Evolutionary conservation across 805 yeast genomes (phyloP), one percentile per base, ranked within the genome.

Genomic region (Saturnispora zaruensis): DNA sequence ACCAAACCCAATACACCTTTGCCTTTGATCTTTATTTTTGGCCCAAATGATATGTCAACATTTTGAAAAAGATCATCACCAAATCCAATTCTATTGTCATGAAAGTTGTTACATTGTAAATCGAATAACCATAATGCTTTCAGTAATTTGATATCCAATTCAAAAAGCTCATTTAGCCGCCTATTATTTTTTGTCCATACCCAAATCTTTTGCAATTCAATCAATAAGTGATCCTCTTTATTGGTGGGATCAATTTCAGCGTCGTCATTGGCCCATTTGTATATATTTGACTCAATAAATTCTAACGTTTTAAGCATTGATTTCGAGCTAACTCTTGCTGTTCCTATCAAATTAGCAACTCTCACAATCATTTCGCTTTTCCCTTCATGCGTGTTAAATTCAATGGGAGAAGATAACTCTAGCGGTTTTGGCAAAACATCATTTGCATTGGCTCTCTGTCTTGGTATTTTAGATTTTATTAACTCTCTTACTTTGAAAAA

Each of bases 391-490:
- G 20, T 21, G 11, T 11, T 40, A 25, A 26, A 47, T 36, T 36
- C 13, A 8, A 36, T 36, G 16, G 43, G 43, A 3, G 50, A 47
- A 16, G 49, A 42, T 20, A 52, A 36, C 16, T 43, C 21, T 14
- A 49, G 20, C 7, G 42, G 40, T 13, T 21, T 13, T 9, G 13
- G 7, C 14, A 48, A 42, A n/a, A 36, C 36, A 25, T 48, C 49
- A 20, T 20, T 40, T 14, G 48, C 44, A 20, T 40, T 16, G 2
- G 32, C 33, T 23, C 52, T 36, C 34, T 49, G 50, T 9, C 46
- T 42, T 20, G 55, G 55, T 14, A 28, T 18, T 44, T 47, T 49
- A 6, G 23, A 41, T 40, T 43, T 46, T 11, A 51, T 46, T 18
- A 46, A 20, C 11, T 44, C 41, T 14, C 24, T 48, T 2, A 48